phyloP scores from a whole-genome alignment of 441 rosid genomes.

The Brassica balearica region DNA sequence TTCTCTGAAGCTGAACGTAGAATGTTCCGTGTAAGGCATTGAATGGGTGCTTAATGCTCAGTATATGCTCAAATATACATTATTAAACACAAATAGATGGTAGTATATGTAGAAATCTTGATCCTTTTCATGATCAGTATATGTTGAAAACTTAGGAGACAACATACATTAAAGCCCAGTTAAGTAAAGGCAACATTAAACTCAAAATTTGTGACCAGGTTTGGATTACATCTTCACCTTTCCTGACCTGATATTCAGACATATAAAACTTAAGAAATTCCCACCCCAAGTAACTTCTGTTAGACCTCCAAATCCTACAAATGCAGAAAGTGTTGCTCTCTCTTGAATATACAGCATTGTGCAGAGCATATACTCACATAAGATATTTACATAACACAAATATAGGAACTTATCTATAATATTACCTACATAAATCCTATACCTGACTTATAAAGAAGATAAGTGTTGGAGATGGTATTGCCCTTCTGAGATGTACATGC shows the following conservation, averaged over 20 bases:
- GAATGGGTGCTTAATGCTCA: not conserved
- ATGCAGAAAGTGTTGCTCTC: not conserved
- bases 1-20: no score
- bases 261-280: not conserved
- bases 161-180: not conserved
- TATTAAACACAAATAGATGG: not conserved
- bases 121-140: not conserved
- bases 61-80: not conserved
- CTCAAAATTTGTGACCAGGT: not conserved
- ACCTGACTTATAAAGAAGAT: conserved; percentile 91
- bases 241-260: not conserved
- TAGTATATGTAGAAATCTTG: not conserved
- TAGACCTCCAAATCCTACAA: not conserved
- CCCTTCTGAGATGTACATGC: no score
- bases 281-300: not conserved
- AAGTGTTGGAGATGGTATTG: conserved; percentile 45
- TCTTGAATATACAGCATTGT: not conserved
- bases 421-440: not conserved
- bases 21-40: no score
- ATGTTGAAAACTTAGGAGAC: not conserved
- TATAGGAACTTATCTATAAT: not conserved
- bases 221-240: not conserved
- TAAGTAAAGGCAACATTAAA: no score
- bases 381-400: not conserved
- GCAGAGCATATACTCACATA: not conserved